phyloP scores from a whole-genome alignment of 1,284 basidiomycete genomes.

The Fomitopsis betulina region DNA sequence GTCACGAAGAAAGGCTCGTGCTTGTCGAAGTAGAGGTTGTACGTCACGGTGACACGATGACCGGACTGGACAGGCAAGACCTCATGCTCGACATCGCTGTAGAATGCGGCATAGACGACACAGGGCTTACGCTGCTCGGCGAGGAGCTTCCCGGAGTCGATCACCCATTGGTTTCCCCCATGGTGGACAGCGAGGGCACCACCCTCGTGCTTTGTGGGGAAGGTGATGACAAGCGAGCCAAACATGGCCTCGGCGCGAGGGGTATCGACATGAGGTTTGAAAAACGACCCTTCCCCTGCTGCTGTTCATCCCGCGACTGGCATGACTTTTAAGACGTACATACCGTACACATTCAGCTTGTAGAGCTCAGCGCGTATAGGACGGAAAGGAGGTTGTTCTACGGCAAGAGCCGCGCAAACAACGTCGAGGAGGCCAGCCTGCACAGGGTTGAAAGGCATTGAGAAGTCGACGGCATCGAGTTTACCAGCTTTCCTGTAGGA shows the following conservation, averaged over 20 bases:
- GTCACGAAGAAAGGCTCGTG: background rate
- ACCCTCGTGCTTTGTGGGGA: conserved; percentile 37
- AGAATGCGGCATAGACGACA: conserved; percentile 36
- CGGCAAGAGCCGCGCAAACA: conserved; percentile 20
- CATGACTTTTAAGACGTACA: background rate
- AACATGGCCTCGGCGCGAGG: conserved; percentile 24
- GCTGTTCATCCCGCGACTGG: background rate
- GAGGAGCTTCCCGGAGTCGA: conserved; percentile 29
- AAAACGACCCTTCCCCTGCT: conserved; percentile 19
- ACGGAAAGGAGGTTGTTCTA: conserved; percentile 11
- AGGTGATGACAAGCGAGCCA: conserved; percentile 40
- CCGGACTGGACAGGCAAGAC: conserved; percentile 36
- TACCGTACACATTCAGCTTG: conserved; percentile 28
- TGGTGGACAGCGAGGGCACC: conserved; percentile 34
- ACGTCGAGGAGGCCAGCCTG: conserved; percentile 19
- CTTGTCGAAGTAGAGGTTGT: conserved; percentile 29
- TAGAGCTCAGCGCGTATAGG: conserved; percentile 18
- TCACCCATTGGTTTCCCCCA: conserved; percentile 18
- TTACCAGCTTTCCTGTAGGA: conserved; percentile 23
- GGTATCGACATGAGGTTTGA: conserved; percentile 24
- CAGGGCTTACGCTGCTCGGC: conserved; percentile 6
- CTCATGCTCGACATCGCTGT: conserved; percentile 43
- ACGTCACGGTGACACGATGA: conserved; percentile 39
- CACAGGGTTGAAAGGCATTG: conserved; percentile 24
- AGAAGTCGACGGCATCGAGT: conserved; percentile 19